Conservation (phyloP, 2,329 filamentous ascomycete genomes). For the Aspergillaceae sp. region DNA sequence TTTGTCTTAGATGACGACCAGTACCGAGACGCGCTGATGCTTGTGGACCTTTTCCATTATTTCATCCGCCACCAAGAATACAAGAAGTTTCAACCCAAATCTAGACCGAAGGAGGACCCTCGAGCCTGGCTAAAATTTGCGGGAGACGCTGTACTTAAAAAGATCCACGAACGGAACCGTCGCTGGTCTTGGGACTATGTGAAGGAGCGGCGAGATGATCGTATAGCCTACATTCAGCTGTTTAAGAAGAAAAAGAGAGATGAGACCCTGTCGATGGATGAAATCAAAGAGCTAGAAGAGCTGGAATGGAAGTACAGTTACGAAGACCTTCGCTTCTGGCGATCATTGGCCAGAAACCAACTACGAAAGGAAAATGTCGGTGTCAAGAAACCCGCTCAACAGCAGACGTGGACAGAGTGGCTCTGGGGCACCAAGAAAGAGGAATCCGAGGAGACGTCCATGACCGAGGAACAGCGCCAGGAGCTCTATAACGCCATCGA, state of each 20-base stretch:
- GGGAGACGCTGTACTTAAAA: conserved; percentile 75
- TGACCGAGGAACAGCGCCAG: conserved; percentile 92
- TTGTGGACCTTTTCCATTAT: conserved; percentile 97
- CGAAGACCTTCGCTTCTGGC: conserved; percentile 95
- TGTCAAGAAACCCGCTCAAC: conserved; percentile 61
- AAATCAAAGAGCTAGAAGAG: conserved; percentile 61
- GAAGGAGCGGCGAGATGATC: conserved; percentile 82
- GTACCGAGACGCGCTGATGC: conserved; percentile 94
- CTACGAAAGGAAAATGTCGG: conserved; percentile 90
- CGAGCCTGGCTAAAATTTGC: conserved; percentile 89
- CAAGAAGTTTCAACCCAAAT: conserved; percentile 82
- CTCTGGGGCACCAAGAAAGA: conserved; percentile 75
- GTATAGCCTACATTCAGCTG: conserved; percentile 77
- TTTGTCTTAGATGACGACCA: conserved; percentile 96
- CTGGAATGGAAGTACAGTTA: conserved; percentile 86
- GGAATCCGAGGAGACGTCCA: conserved; percentile 68
- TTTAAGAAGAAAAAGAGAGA: conserved; percentile 91
- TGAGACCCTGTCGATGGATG: conserved; percentile 56
- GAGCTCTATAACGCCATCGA: conserved; percentile 97
- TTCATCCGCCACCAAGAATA: conserved; percentile 97
- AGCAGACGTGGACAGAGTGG: conserved; percentile 87
- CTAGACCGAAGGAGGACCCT: conserved; percentile 76
- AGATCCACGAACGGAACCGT: conserved; percentile 89
- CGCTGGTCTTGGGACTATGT: conserved; percentile 97
- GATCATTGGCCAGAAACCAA: conserved; percentile 86